These are phyloP conservation scores for Wickerhamomyces ciferrii DNA, from an alignment of 805 yeast species.

Conservation along the genomic window DNA sequence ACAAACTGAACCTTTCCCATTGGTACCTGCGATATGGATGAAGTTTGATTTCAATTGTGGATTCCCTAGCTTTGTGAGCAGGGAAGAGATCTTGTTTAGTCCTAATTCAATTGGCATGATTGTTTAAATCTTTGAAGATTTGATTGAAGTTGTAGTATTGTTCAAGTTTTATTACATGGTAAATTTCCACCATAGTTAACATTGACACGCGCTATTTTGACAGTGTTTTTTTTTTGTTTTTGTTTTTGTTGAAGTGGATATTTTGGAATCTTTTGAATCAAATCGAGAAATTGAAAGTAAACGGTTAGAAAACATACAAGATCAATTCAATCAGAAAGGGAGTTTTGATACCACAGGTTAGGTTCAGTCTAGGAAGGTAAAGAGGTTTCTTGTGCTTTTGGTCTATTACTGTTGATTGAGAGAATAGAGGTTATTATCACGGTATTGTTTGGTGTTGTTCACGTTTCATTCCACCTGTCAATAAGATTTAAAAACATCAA, in stretches of 20 bases:
- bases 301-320: too few species aligned
- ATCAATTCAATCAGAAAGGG: too few species aligned
- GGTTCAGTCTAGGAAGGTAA: too few species aligned
- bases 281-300: too few species aligned
- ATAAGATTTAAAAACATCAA: too few species aligned
- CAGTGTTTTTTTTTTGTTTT: background rate
- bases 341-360: too few species aligned
- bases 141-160: background rate
- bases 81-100: slow-evolving; percentile 39
- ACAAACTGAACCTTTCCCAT: slow-evolving; percentile 93
- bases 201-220: background rate
- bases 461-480: background rate
- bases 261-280: too few species aligned
- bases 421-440: too few species aligned
- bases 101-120: slow-evolving; percentile 48
- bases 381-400: too few species aligned
- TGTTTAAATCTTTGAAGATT: too few species aligned
- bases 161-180: background rate
- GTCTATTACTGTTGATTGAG: too few species aligned
- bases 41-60: slow-evolving; percentile 65
- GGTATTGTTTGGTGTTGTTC: background rate
- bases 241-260: background rate
- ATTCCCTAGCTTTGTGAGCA: slow-evolving; percentile 50
- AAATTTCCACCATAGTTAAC: background rate
- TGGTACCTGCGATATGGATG: slow-evolving; percentile 94